A percentile compares a stretch with the other conserved stretches of the same genome.
Conservation (phyloP, 768 basidiomycete genomes). For the Dacryopinax primogenitus region DNA sequence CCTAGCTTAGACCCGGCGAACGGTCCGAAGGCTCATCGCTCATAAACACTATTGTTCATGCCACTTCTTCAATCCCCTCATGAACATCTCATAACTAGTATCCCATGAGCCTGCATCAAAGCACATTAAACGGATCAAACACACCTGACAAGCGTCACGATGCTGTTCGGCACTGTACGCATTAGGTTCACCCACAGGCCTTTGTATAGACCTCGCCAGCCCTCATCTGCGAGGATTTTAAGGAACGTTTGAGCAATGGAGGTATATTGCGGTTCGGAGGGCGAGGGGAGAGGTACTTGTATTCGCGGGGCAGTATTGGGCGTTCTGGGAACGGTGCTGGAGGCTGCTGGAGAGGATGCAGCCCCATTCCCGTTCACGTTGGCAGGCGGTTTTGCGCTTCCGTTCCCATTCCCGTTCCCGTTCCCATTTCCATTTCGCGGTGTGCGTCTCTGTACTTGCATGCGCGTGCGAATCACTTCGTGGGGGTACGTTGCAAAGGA, state of each 20-base stretch:
- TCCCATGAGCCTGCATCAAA: not conserved
- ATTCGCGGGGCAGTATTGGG: conserved; percentile 42
- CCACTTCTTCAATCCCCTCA: not conserved
- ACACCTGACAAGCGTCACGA: conserved; percentile 90
- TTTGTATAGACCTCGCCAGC: conserved; percentile 81
- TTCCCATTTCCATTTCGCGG: not conserved
- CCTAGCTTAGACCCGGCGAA: not conserved
- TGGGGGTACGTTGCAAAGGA: conserved; percentile 94
- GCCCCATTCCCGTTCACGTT: not conserved
- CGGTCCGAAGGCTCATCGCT: not conserved
- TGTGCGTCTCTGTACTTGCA: conserved; percentile 51
- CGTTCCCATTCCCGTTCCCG: too few relatives aligned
- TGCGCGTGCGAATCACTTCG: conserved; percentile 94
- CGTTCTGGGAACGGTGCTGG: conserved; percentile 42
- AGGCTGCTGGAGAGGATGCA: conserved; percentile 34
- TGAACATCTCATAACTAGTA: conserved; percentile 3
- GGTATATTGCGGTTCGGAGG: conserved; percentile 22
- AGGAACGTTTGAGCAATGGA: conserved; percentile 63
- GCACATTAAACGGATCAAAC: conserved; percentile 19
- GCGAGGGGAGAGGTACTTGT: conserved; percentile 25
- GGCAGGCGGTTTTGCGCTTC: too few relatives aligned
- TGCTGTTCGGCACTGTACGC: conserved; percentile 90
- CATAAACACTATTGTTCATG: not conserved
- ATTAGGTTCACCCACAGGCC: conserved; percentile 89
- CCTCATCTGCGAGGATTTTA: conserved; percentile 66